Percentiles rank a stretch among this genome's conserved stretches.
phyloP scores from a whole-genome alignment of 495 filamentous ascomycete genomes.

The Platismatia glauca region DNA sequence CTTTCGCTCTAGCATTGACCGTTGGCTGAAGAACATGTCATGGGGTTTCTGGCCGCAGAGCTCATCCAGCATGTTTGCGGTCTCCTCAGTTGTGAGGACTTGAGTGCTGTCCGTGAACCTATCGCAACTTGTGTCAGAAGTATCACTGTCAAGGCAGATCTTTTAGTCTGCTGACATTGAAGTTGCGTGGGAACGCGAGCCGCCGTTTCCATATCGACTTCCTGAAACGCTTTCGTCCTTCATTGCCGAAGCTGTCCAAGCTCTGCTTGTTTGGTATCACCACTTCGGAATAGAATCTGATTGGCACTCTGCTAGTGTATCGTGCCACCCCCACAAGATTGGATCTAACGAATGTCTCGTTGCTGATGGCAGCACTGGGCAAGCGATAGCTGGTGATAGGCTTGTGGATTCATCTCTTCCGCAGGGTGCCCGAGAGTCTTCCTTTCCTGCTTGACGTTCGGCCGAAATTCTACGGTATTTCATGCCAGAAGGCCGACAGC shows the following conservation, averaged over 20 bases:
- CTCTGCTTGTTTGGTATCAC: not conserved
- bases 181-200: not conserved
- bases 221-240: not conserved
- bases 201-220: not conserved
- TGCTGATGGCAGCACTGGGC: not conserved
- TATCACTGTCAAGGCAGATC: not conserved
- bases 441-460: not conserved
- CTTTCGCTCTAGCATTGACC: no score
- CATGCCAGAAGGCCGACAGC: not conserved
- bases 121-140: not conserved
- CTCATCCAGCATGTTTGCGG: not conserved
- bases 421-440: not conserved
- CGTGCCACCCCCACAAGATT: not conserved
- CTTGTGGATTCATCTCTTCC: not conserved
- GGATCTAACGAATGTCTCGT: not conserved
- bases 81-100: not conserved
- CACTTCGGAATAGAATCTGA: not conserved
- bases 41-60: not conserved
- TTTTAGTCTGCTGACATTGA: not conserved
- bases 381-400: not conserved
- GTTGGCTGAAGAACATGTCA: not conserved
- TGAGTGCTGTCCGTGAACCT: not conserved
- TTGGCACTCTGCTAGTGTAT: not conserved
- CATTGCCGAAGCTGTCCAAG: not conserved
- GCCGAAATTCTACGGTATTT: not conserved